Conservation (phyloP, 1,139 yeast species). For the Nakaseomyces uthaithaninus region DNA sequence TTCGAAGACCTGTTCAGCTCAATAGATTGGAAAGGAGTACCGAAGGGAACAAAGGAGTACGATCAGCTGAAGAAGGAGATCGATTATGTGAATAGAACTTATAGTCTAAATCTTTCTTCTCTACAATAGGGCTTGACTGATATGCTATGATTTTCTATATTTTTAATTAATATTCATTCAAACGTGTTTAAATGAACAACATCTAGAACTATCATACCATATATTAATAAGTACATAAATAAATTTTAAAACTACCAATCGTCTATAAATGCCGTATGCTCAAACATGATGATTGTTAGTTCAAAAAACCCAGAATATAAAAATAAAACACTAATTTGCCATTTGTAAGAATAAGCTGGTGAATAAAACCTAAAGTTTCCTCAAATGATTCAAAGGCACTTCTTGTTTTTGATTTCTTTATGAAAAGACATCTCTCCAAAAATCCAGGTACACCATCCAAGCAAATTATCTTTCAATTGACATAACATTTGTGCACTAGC, state of each 20-base stretch:
- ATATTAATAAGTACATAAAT: no score
- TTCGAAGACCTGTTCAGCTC: constrained; percentile 12
- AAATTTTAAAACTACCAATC: background rate
- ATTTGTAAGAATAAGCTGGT: no score
- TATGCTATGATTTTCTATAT: no score
- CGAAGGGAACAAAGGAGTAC: constrained; percentile 14
- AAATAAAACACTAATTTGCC: no score
- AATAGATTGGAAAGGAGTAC: constrained; percentile 21
- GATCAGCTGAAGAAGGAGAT: constrained; percentile 13
- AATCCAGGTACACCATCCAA: constrained; percentile 6
- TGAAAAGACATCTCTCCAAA: constrained; percentile 6
- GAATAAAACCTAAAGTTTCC: no score
- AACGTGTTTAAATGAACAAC: no score
- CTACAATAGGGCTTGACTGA: no score
- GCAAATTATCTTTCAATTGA: constrained; percentile 5
- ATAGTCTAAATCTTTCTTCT: constrained; percentile 8
- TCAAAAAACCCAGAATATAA: no score
- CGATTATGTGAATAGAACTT: constrained; percentile 13
- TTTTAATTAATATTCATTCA: no score
- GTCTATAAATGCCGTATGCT: no score
- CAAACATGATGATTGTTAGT: no score
- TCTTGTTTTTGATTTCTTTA: constrained; percentile 1
- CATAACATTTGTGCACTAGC: constrained; percentile 2
- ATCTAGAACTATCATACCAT: no score
- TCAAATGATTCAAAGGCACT: background rate